Evolutionary conservation across 1,284 basidiomycete genomes (phyloP).

Genomic region (Papiliotrema nemorosa): DNA sequence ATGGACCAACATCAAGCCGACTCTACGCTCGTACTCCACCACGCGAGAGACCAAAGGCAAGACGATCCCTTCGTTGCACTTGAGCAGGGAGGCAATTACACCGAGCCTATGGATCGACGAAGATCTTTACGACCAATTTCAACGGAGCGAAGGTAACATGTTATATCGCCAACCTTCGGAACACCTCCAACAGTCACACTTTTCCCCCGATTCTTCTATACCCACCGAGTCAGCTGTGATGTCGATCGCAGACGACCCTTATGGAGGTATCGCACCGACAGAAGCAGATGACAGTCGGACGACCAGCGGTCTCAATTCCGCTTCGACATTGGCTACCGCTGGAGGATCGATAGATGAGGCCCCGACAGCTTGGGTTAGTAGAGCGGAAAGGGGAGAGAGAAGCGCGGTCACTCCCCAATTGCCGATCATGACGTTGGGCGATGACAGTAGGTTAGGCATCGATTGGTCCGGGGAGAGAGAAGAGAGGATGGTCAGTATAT

Average conservation of each 20-base stretch:
- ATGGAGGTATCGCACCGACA: neutral
- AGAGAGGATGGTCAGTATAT: no score
- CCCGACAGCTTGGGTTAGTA: no score
- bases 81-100: neutral
- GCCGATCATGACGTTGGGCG: no score
- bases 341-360: no score
- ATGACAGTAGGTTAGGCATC: no score
- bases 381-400: no score
- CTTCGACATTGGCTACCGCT: neutral
- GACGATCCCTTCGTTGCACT: neutral
- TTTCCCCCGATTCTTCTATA: neutral
- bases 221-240: neutral
- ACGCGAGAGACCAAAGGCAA: neutral
- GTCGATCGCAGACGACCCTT: neutral
- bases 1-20: neutral
- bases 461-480: no score
- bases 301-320: neutral
- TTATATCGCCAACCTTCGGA: no score
- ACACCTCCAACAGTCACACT: neutral
- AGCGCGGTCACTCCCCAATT: no score
- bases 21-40: neutral
- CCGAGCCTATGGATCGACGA: constrained; percentile 10
- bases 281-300: neutral
- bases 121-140: constrained; percentile 6
- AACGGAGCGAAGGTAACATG: no score